A percentile compares a stretch with the other conserved stretches of the same genome.
Conservation (phyloP, 495 filamentous ascomycete species). For the Penicillium lividum region DNA sequence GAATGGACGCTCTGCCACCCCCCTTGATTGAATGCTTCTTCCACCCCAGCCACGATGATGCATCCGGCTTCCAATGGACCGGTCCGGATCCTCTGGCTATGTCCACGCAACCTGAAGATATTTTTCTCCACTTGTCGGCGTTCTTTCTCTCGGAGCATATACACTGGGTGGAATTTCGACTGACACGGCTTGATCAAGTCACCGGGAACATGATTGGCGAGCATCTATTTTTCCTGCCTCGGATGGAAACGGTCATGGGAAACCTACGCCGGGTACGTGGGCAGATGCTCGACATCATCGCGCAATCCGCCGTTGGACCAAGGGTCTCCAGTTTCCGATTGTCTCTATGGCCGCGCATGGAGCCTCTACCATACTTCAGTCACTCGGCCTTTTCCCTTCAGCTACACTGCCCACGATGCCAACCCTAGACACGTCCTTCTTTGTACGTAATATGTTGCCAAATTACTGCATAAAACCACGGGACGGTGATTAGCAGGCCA, state of each 20-base stretch:
- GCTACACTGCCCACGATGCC: conserved; percentile 1
- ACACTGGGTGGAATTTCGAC: conserved; percentile 12
- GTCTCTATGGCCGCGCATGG: conserved; percentile 8
- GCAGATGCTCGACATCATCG: conserved; percentile 11
- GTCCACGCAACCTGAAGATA: conserved; percentile 3
- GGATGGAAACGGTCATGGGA: conserved; percentile 7
- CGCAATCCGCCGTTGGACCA: not conserved
- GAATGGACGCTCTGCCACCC: not conserved
- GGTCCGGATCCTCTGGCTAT: conserved; percentile 9
- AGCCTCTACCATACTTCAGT: not conserved
- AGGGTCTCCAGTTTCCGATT: conserved; percentile 2
- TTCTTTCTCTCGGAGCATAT: conserved; percentile 6
- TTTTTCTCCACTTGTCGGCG: conserved; percentile 11
- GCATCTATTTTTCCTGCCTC: conserved; percentile 14
- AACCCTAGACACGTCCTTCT: not conserved
- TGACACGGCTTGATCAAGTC: not conserved
- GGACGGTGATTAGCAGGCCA: too few species aligned
- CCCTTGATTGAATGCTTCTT: conserved; percentile 10
- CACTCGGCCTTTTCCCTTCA: not conserved
- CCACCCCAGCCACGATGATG: not conserved
- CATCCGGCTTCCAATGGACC: conserved; percentile 7
- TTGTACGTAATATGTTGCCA: not conserved
- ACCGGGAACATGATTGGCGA: conserved; percentile 5
- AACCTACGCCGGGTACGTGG: conserved; percentile 10
- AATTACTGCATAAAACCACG: too few species aligned